Base-by-base conservation (phyloP, 805 yeast species). In the Teunomyces stri region DNA sequence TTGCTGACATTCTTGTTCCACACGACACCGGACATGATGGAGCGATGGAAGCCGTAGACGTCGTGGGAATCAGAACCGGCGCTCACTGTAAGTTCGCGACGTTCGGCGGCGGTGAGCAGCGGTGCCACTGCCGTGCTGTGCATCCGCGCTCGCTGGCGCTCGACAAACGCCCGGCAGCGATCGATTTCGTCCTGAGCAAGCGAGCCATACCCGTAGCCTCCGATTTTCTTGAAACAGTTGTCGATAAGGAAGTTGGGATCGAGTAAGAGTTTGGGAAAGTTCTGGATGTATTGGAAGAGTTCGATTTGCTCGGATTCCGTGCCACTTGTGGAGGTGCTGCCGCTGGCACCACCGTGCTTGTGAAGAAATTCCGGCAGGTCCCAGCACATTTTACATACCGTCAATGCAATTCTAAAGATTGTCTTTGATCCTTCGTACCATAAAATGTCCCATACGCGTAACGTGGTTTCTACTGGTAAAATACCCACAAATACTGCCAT, bases 401-500 rank as follows among this genome's bases (percentile, higher is more conserved):
- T 85, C 46, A 92, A 68, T 0, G 96, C 84, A 2, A 88, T 78
- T 48, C 96, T 81, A 69, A 90, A 94, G 13, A 94, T 72, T 9
- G 94, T 80, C 58, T 88, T 88, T 1, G 96, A 85, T 25, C 89
- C 97, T 62, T 92, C 98, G 60, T 87, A 89, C 74, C 95, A 91
- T 43, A 92, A 68, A 51, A 95, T 88, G 66, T 94, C 99, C 98
- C 99, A 92, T 0, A 94, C 84, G 47, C 98, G 71, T 38, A 94
- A 70, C 6, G 89, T 85, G 0, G 95, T 80, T 60, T 94, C 98
- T 18, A 89, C 81, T 0, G 99, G 99, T 21, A 94, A 66, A 0
- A 85, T 82, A 0, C 96, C 96, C 30, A 94, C 89, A 66, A 87
- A 94, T n/a, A 89, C 80, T 57, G 97, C 87, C 98, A 94, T 92